phyloP scores from a whole-genome alignment of 1,284 basidiomycete species.

The Ceratobasidium sp. region DNA sequence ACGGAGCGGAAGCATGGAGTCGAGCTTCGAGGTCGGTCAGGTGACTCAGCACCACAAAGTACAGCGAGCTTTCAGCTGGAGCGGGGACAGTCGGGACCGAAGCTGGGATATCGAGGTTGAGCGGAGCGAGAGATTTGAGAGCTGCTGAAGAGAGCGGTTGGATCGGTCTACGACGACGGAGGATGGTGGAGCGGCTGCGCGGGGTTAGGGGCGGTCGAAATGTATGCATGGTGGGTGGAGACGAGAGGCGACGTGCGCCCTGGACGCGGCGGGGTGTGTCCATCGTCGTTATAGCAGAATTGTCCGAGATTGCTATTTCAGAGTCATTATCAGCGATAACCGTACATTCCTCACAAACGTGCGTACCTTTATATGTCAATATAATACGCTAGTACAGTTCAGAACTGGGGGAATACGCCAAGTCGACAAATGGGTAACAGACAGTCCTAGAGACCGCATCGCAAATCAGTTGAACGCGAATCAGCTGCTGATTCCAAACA shows the following conservation, averaged over 20 bases:
- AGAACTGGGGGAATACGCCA: background rate
- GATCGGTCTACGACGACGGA: slow-evolving; percentile 4
- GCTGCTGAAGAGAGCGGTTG: slow-evolving; percentile 38
- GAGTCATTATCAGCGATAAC: background rate
- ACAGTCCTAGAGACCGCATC: slow-evolving; percentile 6
- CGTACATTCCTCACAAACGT: background rate
- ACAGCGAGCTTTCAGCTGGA: too few species aligned
- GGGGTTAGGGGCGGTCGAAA: background rate
- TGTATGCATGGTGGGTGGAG: slow-evolving; percentile 7
- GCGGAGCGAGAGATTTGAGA: slow-evolving; percentile 50
- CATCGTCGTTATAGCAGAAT: slow-evolving; percentile 1
- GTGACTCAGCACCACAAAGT: slow-evolving; percentile 76
- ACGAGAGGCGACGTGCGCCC: slow-evolving; percentile 33
- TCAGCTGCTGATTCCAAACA: background rate
- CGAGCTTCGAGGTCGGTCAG: slow-evolving; percentile 77
- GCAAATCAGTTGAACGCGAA: slow-evolving; percentile 17
- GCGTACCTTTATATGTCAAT: background rate
- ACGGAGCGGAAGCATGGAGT: slow-evolving; percentile 69
- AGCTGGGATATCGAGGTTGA: slow-evolving; percentile 66
- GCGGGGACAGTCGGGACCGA: slow-evolving; percentile 69
- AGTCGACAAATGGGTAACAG: background rate
- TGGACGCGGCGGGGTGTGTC: slow-evolving; percentile 12
- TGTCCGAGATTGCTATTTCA: background rate
- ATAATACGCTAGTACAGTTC: background rate
- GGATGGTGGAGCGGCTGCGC: slow-evolving; percentile 7